Conservation (phyloP, 2,329 filamentous ascomycete species). For the Penicillium glabrum region DNA sequence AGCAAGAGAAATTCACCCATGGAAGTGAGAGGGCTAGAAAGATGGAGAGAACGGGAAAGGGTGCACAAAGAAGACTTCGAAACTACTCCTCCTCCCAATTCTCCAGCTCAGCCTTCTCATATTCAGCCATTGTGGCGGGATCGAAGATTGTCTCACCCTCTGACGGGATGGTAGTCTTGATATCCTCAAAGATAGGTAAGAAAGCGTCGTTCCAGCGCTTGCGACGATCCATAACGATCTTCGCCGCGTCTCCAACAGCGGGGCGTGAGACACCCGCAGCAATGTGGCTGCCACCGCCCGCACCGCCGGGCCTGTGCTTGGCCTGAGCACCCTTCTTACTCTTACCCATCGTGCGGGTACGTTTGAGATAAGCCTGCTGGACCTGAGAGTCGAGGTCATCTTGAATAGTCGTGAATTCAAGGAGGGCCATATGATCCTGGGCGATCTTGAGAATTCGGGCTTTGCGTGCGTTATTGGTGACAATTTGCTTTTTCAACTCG, state of each 20-base stretch:
- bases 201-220: conserved; percentile 89
- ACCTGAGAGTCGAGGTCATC: conserved; percentile 96
- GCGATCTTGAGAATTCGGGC: conserved; percentile 81
- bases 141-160: conserved; percentile 73
- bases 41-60: neutral
- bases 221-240: conserved; percentile 88
- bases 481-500: conserved; percentile 77
- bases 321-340: conserved; percentile 80
- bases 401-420: conserved; percentile 95
- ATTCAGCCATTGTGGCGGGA: conserved; percentile 67
- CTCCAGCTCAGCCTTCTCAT: conserved; percentile 74
- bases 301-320: conserved; percentile 60
- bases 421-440: conserved; percentile 89
- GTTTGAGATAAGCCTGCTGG: conserved; percentile 91
- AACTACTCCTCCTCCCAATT: conserved; percentile 76
- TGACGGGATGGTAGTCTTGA: conserved; percentile 72
- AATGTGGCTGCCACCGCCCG: conserved; percentile 67
- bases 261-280: conserved; percentile 50
- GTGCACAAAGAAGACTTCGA: neutral
- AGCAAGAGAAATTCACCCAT: neutral
- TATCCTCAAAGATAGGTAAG: conserved; percentile 84
- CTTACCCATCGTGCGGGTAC: conserved; percentile 90
- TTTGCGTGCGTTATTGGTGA: conserved; percentile 89
- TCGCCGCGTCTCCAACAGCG: conserved; percentile 82
- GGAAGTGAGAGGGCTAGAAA: no score